Evolutionary conservation across 176 grass and related monocot species (phyloP).

Genomic region (Panicum miliaceum): DNA sequence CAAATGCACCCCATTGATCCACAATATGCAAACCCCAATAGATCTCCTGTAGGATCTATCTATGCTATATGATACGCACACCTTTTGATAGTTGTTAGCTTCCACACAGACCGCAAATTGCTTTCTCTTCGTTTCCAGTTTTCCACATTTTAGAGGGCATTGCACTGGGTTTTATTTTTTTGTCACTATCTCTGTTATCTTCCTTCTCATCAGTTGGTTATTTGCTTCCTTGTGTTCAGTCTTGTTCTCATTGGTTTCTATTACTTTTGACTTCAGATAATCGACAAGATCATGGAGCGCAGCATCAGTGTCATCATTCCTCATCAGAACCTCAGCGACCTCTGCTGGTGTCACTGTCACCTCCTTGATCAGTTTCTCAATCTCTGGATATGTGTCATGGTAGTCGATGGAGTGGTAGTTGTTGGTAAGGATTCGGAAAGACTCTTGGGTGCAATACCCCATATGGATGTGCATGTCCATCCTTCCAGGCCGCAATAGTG

Average conservation of each 20-base stretch:
- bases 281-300: conserved; percentile 56
- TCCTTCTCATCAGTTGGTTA: conserved; percentile 33
- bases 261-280: conserved; percentile 51
- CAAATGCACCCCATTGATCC: neutral
- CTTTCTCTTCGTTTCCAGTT: neutral
- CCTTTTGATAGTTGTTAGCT: neutral
- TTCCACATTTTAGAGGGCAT: neutral
- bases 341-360: conserved; percentile 69
- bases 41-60: neutral
- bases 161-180: conserved; percentile 15
- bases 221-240: conserved; percentile 30
- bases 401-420: conserved; percentile 66
- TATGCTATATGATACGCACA: neutral
- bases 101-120: neutral
- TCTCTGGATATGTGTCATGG: conserved; percentile 56
- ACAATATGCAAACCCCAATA: neutral
- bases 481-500: conserved; percentile 74
- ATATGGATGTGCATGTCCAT: conserved; percentile 98
- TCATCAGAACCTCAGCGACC: conserved; percentile 70
- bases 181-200: neutral
- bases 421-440: conserved; percentile 65
- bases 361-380: conserved; percentile 52
- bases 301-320: conserved; percentile 49
- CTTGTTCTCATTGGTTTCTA: conserved; percentile 26
- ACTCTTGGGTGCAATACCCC: conserved; percentile 71